Base-by-base conservation (phyloP, 345 rosid species). In the Citrus medica region DNA sequence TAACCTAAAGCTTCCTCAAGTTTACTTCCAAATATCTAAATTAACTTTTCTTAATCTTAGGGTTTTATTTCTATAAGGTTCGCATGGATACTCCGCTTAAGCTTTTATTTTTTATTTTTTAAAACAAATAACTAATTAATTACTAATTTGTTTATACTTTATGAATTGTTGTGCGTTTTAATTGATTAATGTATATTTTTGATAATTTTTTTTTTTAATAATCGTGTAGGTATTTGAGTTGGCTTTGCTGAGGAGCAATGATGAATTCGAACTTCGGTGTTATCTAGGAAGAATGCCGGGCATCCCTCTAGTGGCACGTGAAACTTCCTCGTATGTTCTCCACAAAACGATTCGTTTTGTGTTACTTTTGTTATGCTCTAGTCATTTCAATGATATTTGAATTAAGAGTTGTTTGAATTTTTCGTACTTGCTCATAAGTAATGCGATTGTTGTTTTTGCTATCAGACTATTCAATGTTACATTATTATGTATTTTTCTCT, bases 281-380 rank as follows among this genome's bases (percentile, higher is more conserved):
- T 71, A 72, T 75, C 66, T 87, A 82, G 79, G 80, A 85, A 86
- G 87, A 88, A 94, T 94, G 98, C 98, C 96, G 83, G 94, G 98
- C 90, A 91, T 94, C 81, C 96, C 96, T 85, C 84, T 94, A 78
- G 89, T 87, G 64, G 82, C 89, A 83, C 96, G 92, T 73, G 91
- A 90, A 87, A 82, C 94, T 75, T 88, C 98, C 78, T 87, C 94
- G 98, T 92, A 86, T 24, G 89, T 86, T 75, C 69, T 76, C 76
- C 76, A 4, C 24, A 21, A 75, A 35, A 64, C 33, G 28, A 28
- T 6, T 17, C 46, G 42, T 62, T 7, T 74, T 6, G 69, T 51
- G 48, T 38, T 76, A 56, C 53, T 65, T 72, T 37, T 38, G 24
- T 79, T 67, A 69, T 63, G 9, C 4, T 64, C 59, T 82, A 7